These are phyloP conservation scores for Penicillium sp. DNA, from an alignment of 2,329 filamentous ascomycete species.

Conservation along the genomic window DNA sequence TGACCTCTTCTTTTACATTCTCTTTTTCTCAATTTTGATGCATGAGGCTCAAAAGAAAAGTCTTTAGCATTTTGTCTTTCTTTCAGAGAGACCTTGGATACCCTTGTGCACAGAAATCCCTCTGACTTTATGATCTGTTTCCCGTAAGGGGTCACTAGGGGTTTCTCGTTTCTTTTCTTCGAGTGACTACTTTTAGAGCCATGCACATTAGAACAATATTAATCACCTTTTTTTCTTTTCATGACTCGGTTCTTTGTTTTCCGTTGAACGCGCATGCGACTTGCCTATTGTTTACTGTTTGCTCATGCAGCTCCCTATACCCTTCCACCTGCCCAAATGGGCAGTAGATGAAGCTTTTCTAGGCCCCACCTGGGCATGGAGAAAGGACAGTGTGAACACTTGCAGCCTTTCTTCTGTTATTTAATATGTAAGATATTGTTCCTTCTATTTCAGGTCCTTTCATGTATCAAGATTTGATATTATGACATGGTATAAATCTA, in stretches of 20 bases:
- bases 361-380: too few species aligned
- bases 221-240: slow-evolving; percentile 11
- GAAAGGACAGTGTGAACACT: too few species aligned
- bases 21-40: slow-evolving; percentile 14
- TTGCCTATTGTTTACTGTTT: too few species aligned
- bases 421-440: too few species aligned
- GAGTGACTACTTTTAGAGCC: slow-evolving; percentile 15
- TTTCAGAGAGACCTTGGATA: slow-evolving; percentile 8
- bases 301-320: too few species aligned
- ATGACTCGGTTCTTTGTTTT: too few species aligned
- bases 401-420: too few species aligned
- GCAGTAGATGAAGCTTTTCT: too few species aligned
- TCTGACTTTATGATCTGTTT: slow-evolving; percentile 15
- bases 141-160: slow-evolving; percentile 10
- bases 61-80: slow-evolving; percentile 1
- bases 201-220: slow-evolving; percentile 29
- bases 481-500: slow-evolving; percentile 26
- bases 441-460: not conserved
- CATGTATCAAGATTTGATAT: slow-evolving; percentile 8
- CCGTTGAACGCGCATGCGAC: too few species aligned
- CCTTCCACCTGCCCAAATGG: too few species aligned
- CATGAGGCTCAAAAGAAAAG: slow-evolving; percentile 10
- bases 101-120: slow-evolving; percentile 8
- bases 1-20: slow-evolving; percentile 12
- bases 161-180: slow-evolving; percentile 14